Evolutionary conservation across 2,329 filamentous ascomycete species (phyloP).

Genomic region (Aspergillus ochraceus): DNA sequence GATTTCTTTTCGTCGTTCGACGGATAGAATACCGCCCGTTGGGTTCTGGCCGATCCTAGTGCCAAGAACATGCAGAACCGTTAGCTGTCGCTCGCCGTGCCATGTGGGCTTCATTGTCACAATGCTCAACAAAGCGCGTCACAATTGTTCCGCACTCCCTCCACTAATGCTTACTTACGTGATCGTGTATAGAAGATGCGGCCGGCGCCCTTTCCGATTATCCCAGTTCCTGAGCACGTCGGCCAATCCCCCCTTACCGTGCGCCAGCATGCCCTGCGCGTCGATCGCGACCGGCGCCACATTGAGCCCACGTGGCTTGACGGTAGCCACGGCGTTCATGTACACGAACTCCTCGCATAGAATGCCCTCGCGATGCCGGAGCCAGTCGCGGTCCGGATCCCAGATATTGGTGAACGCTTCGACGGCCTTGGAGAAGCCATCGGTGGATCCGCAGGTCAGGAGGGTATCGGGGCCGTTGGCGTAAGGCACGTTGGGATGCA

Average conservation of each 20-base stretch:
- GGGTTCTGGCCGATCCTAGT: constrained; percentile 83
- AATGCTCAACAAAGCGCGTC: neutral
- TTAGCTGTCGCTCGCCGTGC: constrained; percentile 3
- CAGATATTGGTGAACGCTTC: constrained; percentile 76
- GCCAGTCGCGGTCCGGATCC: constrained; percentile 66
- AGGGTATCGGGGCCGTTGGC: constrained; percentile 72
- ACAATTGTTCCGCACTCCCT: neutral
- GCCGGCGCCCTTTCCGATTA: constrained; percentile 67
- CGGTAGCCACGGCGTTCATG: constrained; percentile 70
- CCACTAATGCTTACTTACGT: constrained; percentile 59
- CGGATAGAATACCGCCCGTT: constrained; percentile 71
- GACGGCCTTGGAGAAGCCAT: constrained; percentile 78
- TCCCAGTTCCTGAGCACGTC: constrained; percentile 86
- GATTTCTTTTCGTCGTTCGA: constrained; percentile 72
- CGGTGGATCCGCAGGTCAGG: constrained; percentile 78
- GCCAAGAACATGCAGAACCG: neutral
- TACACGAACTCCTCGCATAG: constrained; percentile 81
- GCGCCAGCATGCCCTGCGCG: constrained; percentile 72
- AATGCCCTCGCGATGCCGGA: constrained; percentile 71
- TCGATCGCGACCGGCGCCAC: constrained; percentile 75
- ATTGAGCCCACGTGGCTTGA: constrained; percentile 68
- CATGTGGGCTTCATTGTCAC: neutral
- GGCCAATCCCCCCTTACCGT: constrained; percentile 70
- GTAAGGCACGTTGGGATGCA: constrained; percentile 83
- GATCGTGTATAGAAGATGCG: constrained; percentile 86